Percentiles rank a stretch among this genome's conserved stretches.
Evolutionary conservation across 1,284 basidiomycete species (phyloP).

Genomic region (Schizopora paradoxa): DNA sequence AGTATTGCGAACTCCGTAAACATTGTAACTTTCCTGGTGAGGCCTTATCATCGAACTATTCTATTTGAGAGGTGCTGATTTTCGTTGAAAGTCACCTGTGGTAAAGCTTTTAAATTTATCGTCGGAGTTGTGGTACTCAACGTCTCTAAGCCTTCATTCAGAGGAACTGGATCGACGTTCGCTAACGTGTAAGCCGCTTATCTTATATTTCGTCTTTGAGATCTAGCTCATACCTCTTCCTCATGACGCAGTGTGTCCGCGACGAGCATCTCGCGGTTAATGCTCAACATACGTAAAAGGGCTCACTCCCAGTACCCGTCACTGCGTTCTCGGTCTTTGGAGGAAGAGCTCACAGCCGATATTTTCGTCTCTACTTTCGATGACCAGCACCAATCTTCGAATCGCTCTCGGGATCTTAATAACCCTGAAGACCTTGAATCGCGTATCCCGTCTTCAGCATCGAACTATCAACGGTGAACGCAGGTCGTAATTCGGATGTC

Average conservation of each 20-base stretch:
- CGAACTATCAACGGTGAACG: too few relatives aligned
- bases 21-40: conserved; percentile 12
- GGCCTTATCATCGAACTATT: neutral
- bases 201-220: too few relatives aligned
- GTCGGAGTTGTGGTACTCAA: neutral
- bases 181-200: conserved; percentile 7
- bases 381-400: too few relatives aligned
- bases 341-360: too few relatives aligned
- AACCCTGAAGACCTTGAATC: too few relatives aligned
- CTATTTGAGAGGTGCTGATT: neutral
- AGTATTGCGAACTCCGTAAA: conserved; percentile 13
- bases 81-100: conserved; percentile 1
- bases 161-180: conserved; percentile 15
- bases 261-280: conserved; percentile 13
- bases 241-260: conserved; percentile 10
- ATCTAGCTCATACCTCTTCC: neutral
- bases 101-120: conserved; percentile 1
- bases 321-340: too few relatives aligned
- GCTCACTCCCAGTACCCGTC: neutral
- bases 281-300: conserved; percentile 17
- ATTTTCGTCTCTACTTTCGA: too few relatives aligned
- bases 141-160: conserved; percentile 3
- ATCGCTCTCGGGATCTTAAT: too few relatives aligned
- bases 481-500: too few relatives aligned
- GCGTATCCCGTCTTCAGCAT: too few relatives aligned